Evolutionary conservation across 257 asterid genomes (phyloP).

Genomic region (Catharanthus roseus): DNA sequence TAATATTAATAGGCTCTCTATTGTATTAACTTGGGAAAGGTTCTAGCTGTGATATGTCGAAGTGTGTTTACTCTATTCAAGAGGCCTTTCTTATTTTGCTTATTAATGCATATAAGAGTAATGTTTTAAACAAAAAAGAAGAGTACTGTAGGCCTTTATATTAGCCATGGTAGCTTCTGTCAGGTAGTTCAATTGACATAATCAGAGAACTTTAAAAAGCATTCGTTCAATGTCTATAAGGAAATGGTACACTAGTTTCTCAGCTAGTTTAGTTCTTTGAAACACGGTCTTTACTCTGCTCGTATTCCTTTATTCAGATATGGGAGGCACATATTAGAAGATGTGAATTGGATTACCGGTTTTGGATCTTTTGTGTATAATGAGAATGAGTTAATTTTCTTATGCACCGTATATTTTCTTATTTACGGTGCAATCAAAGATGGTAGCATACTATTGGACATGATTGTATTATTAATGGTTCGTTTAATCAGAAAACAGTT

Average conservation of each 20-base stretch:
- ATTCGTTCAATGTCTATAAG: neutral
- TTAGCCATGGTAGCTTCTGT: neutral
- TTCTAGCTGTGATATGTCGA: neutral
- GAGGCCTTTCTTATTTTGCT: neutral
- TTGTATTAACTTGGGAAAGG: neutral
- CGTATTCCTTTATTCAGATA: too few species aligned
- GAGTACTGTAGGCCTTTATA: neutral
- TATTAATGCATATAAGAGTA: neutral
- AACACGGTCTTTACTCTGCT: too few species aligned
- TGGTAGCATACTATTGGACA: too few species aligned
- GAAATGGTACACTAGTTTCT: neutral
- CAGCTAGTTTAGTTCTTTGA: neutral
- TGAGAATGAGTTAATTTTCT: neutral
- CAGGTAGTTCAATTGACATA: neutral
- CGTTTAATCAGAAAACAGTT: neutral
- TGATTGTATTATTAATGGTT: too few species aligned
- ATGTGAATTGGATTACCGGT: neutral
- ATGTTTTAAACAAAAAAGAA: neutral
- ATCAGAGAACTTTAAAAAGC: neutral
- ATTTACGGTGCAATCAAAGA: too few species aligned
- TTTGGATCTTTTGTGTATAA: neutral
- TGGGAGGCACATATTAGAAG: too few species aligned
- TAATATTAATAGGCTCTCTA: neutral
- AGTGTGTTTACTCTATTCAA: neutral
- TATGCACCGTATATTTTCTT: too few species aligned